Evolutionary conservation across 2,329 filamentous ascomycete species (phyloP).

Genomic region (Microdochium paspali): DNA sequence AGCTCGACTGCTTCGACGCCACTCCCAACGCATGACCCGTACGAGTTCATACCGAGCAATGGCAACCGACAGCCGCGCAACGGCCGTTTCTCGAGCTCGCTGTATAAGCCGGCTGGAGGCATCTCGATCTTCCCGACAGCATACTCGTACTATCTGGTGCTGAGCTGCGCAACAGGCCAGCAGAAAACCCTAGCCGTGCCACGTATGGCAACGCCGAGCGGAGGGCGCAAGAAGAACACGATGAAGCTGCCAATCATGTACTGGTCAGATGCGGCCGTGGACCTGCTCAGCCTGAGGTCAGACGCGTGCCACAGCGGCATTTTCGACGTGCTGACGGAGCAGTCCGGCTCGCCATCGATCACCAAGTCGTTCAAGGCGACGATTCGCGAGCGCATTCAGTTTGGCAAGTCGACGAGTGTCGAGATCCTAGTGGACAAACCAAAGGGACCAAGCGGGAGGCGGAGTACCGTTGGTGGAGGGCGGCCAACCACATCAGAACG

Average conservation of each 20-base stretch:
- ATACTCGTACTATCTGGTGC: slow-evolving; percentile 12
- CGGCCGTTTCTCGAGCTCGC: slow-evolving; percentile 5
- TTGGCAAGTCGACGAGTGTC: slow-evolving; percentile 14
- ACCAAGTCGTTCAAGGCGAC: slow-evolving; percentile 32
- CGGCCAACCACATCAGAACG: not conserved
- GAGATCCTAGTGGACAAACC: slow-evolving; percentile 12
- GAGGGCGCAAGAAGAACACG: slow-evolving; percentile 11
- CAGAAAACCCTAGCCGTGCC: slow-evolving; percentile 2
- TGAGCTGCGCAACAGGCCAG: slow-evolving; percentile 1
- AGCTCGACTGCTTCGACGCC: not conserved
- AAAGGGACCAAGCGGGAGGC: not conserved
- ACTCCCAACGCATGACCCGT: slow-evolving; percentile 1
- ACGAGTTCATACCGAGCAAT: slow-evolving; percentile 1
- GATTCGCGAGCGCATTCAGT: slow-evolving; percentile 25
- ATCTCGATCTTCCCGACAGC: slow-evolving; percentile 10
- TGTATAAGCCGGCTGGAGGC: slow-evolving; percentile 3
- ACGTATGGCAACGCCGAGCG: slow-evolving; percentile 7
- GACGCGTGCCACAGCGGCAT: slow-evolving; percentile 37
- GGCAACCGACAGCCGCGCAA: slow-evolving; percentile 1
- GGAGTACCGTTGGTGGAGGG: not conserved
- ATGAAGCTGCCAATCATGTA: slow-evolving; percentile 24
- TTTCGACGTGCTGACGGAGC: slow-evolving; percentile 43
- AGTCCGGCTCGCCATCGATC: slow-evolving; percentile 30
- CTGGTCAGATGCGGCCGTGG: slow-evolving; percentile 35
- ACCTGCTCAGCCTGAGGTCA: slow-evolving; percentile 32